These are phyloP conservation scores for Naegleria lovaniensis DNA, from an alignment of 208 protist genomes.

Conservation along the genomic window DNA sequence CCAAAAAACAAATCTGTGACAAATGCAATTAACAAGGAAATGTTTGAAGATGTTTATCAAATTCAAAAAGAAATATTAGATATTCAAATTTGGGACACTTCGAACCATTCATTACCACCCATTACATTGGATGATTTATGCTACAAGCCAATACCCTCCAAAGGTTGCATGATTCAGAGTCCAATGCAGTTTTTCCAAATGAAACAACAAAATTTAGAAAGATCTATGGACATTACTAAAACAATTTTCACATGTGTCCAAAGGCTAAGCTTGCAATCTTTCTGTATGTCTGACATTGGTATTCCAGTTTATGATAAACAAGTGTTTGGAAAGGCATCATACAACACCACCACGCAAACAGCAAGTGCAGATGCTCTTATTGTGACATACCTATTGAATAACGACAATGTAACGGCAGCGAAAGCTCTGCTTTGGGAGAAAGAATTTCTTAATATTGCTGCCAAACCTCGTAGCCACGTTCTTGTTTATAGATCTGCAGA, in stretches of 20 bases:
- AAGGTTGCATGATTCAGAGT: conserved; percentile 34
- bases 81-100: conserved; percentile 23
- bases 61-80: conserved; percentile 30
- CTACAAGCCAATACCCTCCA: conserved; percentile 29
- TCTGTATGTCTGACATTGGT: conserved; percentile 36
- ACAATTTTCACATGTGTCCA: background rate
- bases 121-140: conserved; percentile 31
- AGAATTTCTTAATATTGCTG: conserved; percentile 30
- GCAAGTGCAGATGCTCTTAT: conserved; percentile 35
- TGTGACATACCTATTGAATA: conserved; percentile 39
- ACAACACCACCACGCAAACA: background rate
- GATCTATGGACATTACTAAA: background rate
- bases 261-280: background rate
- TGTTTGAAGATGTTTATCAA: conserved; percentile 25
- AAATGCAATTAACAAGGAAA: conserved; percentile 17
- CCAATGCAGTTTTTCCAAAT: conserved; percentile 29
- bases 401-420: background rate
- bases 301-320: conserved; percentile 31
- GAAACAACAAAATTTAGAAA: conserved; percentile 12
- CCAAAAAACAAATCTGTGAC: background rate
- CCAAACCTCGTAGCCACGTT: background rate
- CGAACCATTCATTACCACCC: background rate
- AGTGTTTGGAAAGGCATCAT: conserved; percentile 14
- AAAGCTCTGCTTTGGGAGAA: conserved; percentile 35
- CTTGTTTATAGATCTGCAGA: conserved; percentile 26